A percentile compares a stretch with the other conserved stretches of the same genome.
phyloP scores from a whole-genome alignment of 2,329 filamentous ascomycete genomes.

The Cercospora berteroae region DNA sequence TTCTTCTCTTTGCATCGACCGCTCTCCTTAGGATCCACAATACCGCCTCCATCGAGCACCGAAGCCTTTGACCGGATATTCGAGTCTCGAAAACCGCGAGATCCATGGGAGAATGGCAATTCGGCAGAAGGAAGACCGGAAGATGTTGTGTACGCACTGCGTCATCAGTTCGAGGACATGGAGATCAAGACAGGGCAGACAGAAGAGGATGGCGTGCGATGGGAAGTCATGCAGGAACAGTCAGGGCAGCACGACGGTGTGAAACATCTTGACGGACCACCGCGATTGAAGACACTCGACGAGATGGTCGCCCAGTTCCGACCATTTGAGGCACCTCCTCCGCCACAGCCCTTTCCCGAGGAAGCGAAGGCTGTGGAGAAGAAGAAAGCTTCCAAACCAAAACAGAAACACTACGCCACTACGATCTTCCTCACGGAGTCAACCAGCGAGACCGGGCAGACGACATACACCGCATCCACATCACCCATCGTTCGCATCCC shows the following conservation, averaged over 20 bases:
- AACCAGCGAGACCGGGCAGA: constrained; percentile 51
- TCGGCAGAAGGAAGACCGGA: constrained; percentile 45
- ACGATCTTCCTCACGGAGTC: constrained; percentile 54
- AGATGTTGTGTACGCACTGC: constrained; percentile 48
- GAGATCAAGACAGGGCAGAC: constrained; percentile 26
- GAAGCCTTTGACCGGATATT: constrained; percentile 86
- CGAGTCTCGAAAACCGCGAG: constrained; percentile 51
- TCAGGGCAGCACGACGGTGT: constrained; percentile 35
- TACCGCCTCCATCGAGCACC: constrained; percentile 69
- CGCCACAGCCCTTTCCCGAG: constrained; percentile 59
- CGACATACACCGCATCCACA: constrained; percentile 52
- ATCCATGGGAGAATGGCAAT: constrained; percentile 42
- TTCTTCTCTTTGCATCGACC: constrained; percentile 97
- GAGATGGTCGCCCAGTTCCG: constrained; percentile 51
- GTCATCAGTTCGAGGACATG: constrained; percentile 42
- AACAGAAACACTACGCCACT: constrained; percentile 44
- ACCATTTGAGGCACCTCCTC: constrained; percentile 82
- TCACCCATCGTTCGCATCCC: constrained; percentile 49
- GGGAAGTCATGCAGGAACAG: constrained; percentile 40
- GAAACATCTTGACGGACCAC: constrained; percentile 33
- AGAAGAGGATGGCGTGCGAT: constrained; percentile 40
- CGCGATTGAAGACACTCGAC: constrained; percentile 39
- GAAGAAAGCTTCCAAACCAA: constrained; percentile 22
- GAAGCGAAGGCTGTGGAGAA: constrained; percentile 21
- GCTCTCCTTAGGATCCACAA: constrained; percentile 79